Evolutionary conservation across 495 filamentous ascomycete species (phyloP), one percentile per base, ranked within the genome.

Genomic region (Collariella sp.): DNA sequence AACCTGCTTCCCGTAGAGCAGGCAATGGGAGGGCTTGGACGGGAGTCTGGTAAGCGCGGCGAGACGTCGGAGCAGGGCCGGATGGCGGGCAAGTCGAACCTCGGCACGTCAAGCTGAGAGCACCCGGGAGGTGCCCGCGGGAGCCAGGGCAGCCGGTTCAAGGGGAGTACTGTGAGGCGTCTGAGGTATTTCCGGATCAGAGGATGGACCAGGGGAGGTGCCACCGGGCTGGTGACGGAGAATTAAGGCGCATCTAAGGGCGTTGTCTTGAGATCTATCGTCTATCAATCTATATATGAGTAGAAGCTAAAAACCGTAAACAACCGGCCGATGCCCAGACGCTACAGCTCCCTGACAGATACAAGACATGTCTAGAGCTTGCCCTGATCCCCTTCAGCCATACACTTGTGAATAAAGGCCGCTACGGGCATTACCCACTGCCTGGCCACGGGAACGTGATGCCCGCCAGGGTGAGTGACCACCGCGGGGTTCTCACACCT

Each of bases 401-500:
- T 62, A 54, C 74, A 74, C 58, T 83, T 80, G 69, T 72, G 77
- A 24, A 96, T 78, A 70, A 95, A 98, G 24, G 75, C 79, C 36
- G 83, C 82, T 46, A 91, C 68, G 43, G 79, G 82, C 72, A 82
- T 82, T 36, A 86, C 80, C 79, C 85, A 95, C 56, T 87, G 82
- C 71, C 85, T 85, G 60, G 81, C 79, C 48, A 86, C 82, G 0
- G 93, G 93, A 62, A 98, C 74, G 65, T 91, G 95, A 69, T 98
- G 93, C 0, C 93, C 91, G 13, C 93, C 93, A 2, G 93, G 91
- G 74, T 97, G 93, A 60, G 79, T 83, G 36, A 95, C 78, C 31
- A 90, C 83, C 45, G 67, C 65, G 16, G 72, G 79, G 13, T 81
- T 81, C 48, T 66, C 76, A 70, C 87, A 95, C 46, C 79, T 75